Conservation (phyloP, 108 stramenopile species). For the Nitzschia palea region DNA sequence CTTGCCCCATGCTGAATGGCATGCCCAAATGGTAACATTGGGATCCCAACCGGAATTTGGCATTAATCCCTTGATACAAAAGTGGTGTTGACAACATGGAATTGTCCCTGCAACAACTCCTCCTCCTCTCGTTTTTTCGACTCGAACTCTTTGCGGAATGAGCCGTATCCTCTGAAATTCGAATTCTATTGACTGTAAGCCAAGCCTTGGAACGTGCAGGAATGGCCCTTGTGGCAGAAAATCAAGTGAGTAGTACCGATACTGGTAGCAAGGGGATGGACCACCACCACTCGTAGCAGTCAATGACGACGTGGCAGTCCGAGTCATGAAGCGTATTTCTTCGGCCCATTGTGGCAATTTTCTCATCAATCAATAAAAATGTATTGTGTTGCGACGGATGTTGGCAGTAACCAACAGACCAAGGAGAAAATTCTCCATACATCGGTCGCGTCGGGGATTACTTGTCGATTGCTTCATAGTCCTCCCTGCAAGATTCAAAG, state of each 20-base stretch:
- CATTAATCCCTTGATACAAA: not conserved
- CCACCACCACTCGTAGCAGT: not conserved
- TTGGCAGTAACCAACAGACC: not conserved
- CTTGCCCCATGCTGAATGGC: constrained; percentile 1
- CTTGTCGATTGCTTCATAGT: not conserved
- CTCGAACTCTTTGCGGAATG: constrained; percentile 38
- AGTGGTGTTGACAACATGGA: constrained; percentile 20
- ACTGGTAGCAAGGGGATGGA: not conserved
- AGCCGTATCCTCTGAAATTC: constrained; percentile 24
- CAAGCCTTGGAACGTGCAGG: constrained; percentile 30
- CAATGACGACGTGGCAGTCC: constrained; percentile 19
- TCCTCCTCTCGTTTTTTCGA: not conserved
- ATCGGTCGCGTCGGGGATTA: not conserved
- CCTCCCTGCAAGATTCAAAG: not conserved
- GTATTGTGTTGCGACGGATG: constrained; percentile 11
- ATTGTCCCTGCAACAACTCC: not conserved
- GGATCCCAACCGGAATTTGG: not conserved
- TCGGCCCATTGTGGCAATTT: constrained; percentile 32
- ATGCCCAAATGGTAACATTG: not conserved
- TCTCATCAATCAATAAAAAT: not conserved
- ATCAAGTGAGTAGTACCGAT: too few relatives aligned
- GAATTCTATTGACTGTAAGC: constrained; percentile 18
- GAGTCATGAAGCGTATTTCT: constrained; percentile 32
- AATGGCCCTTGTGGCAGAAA: too few relatives aligned
- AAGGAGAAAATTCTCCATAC: not conserved